These are phyloP conservation scores for Chlorella variabilis DNA, from an alignment of 163 green algal genomes.

Conservation along the genomic window DNA sequence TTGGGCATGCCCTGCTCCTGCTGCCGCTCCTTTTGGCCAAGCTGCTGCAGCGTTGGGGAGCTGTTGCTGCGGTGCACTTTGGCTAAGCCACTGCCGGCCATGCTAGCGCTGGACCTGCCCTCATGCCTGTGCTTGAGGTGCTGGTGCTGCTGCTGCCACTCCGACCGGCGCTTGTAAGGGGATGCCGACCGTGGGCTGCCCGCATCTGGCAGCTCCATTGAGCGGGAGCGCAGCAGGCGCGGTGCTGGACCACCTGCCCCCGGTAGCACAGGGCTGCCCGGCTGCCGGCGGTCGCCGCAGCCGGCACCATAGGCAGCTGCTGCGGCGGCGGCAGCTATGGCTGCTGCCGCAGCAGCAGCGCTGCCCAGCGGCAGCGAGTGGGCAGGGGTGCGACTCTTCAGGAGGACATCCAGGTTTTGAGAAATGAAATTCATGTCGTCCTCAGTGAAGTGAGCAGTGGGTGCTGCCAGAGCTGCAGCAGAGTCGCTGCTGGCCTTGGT, in stretches of 20 bases:
- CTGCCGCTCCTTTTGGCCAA: not conserved
- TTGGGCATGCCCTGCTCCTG: too few relatives aligned
- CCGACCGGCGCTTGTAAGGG: not conserved
- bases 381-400: not conserved
- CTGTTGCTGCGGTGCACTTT: slow-evolving; percentile 28
- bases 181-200: not conserved
- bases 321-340: not conserved
- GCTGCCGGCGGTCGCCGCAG: not conserved
- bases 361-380: not conserved
- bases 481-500: not conserved
- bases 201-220: not conserved
- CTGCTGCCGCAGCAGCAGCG: not conserved
- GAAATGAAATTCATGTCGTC: slow-evolving; percentile 35
- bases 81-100: not conserved
- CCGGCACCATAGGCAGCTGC: too few relatives aligned
- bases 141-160: slow-evolving; percentile 3
- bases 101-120: too few relatives aligned
- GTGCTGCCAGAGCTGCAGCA: too few relatives aligned
- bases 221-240: not conserved
- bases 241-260: too few relatives aligned
- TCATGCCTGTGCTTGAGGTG: not conserved
- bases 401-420: slow-evolving; percentile 25
- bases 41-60: not conserved
- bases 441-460: slow-evolving; percentile 15
- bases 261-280: too few relatives aligned